phyloP scores from a whole-genome alignment of 1,284 basidiomycete species.

The Moesziomyces parantarcticus region DNA sequence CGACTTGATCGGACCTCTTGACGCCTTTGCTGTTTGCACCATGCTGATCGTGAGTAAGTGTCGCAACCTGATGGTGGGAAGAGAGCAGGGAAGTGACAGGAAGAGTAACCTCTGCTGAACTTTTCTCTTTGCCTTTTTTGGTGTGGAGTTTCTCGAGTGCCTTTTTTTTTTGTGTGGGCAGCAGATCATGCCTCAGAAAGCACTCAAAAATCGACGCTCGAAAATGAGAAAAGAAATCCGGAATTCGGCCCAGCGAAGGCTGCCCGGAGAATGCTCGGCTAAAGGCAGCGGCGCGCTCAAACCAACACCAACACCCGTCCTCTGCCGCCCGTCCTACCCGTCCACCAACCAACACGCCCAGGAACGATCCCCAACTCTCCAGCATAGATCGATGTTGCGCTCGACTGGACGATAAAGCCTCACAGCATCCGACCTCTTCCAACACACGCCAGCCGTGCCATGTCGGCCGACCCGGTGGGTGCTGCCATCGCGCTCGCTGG shows the following conservation, averaged over 20 bases:
- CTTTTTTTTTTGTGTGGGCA: too few species aligned
- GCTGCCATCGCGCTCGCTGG: slow-evolving; percentile 54
- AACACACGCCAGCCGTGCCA: slow-evolving; percentile 3
- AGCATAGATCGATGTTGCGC: neutral
- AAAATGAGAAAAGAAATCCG: slow-evolving; percentile 12
- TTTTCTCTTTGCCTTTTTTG: neutral
- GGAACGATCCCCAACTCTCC: neutral
- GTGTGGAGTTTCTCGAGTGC: neutral
- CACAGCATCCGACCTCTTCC: neutral
- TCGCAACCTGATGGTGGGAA: neutral
- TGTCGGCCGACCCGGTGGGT: slow-evolving; percentile 56
- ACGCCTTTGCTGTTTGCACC: slow-evolving; percentile 5
- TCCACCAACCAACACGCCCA: neutral
- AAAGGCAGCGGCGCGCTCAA: neutral
- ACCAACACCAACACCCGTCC: slow-evolving; percentile 8
- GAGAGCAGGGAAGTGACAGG: neutral
- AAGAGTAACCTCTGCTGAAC: neutral
- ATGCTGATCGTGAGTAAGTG: slow-evolving; percentile 7
- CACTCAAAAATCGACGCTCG: neutral
- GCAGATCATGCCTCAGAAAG: too few species aligned
- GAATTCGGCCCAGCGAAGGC: slow-evolving; percentile 10
- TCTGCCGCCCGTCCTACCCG: neutral
- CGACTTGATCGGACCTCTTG: slow-evolving; percentile 34
- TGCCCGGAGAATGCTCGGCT: neutral
- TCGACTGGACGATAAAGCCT: too few species aligned